Evolutionary conservation across 352 stramenopile species (phyloP).

Genomic region (Phytophthora constricta): DNA sequence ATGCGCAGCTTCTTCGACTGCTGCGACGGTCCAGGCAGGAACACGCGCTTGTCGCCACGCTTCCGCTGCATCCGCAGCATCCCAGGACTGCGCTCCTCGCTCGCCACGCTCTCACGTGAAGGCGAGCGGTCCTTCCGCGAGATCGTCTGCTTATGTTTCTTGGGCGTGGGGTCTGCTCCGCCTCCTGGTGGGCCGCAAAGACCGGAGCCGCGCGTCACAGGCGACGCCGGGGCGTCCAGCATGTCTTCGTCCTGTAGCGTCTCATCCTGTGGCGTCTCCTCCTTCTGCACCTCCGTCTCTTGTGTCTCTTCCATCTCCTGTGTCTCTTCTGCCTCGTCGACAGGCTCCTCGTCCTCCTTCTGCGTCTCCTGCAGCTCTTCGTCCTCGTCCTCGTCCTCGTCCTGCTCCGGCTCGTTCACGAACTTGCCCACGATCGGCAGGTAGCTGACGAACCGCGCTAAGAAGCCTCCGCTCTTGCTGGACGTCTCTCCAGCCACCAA

Average conservation of each 20-base stretch:
- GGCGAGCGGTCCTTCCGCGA: slow-evolving; percentile 32
- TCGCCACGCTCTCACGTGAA: slow-evolving; percentile 35
- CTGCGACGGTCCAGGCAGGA: slow-evolving; percentile 49
- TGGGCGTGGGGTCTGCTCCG: slow-evolving; percentile 11
- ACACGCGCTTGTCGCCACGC: slow-evolving; percentile 53
- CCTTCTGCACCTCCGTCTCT: slow-evolving; percentile 20
- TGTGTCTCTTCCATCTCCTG: slow-evolving; percentile 17
- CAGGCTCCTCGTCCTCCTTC: slow-evolving; percentile 38
- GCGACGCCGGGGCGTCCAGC: slow-evolving; percentile 11
- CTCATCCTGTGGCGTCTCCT: slow-evolving; percentile 29
- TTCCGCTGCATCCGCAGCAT: slow-evolving; percentile 43
- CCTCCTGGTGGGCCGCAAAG: slow-evolving; percentile 27
- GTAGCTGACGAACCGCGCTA: slow-evolving; percentile 68
- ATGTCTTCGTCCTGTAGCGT: slow-evolving; percentile 32
- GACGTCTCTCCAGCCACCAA: slow-evolving; percentile 20
- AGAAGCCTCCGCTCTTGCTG: slow-evolving; percentile 37
- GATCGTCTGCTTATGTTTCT: slow-evolving; percentile 19
- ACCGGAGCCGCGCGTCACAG: slow-evolving; percentile 22
- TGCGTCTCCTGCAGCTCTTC: slow-evolving; percentile 18
- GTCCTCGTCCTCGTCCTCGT: slow-evolving; percentile 32
- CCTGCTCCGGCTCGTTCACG: slow-evolving; percentile 49
- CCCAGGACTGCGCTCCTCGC: slow-evolving; percentile 36
- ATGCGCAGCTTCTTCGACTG: slow-evolving; percentile 59
- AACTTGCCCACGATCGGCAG: slow-evolving; percentile 71
- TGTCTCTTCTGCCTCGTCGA: slow-evolving; percentile 27